Conservation (phyloP, 805 yeast genomes). For the Tetrapisispora nanseiensis region DNA sequence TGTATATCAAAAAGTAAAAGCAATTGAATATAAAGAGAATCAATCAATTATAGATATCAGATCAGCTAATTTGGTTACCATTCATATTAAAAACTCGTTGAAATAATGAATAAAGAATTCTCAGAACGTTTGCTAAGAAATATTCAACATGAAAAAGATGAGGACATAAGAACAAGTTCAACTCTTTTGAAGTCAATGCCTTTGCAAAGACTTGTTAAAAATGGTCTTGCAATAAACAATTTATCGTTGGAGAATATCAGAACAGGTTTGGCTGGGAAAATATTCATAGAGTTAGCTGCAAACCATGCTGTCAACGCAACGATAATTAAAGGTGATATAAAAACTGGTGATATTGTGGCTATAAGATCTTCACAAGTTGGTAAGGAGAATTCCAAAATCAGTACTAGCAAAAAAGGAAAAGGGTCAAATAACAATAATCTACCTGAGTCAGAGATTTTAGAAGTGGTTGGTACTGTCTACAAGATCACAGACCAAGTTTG, state of each 20-base stretch:
- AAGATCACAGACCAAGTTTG: slow-evolving; percentile 41
- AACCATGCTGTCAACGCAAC: slow-evolving; percentile 30
- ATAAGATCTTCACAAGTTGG: slow-evolving; percentile 31
- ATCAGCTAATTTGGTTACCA: too few species aligned
- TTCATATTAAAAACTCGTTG: background rate
- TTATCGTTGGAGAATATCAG: slow-evolving; percentile 49
- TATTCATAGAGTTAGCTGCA: slow-evolving; percentile 53
- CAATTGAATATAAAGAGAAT: too few species aligned
- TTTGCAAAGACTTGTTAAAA: slow-evolving; percentile 53
- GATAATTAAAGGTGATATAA: slow-evolving; percentile 42
- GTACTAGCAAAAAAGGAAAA: slow-evolving; percentile 6
- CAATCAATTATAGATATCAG: background rate
- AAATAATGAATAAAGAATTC: slow-evolving; percentile 25
- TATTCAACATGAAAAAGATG: slow-evolving; percentile 39
- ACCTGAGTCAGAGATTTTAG: slow-evolving; percentile 16
- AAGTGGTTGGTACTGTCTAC: slow-evolving; percentile 57
- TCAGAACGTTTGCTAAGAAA: slow-evolving; percentile 33
- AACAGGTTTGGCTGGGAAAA: slow-evolving; percentile 68
- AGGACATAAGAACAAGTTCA: slow-evolving; percentile 42
- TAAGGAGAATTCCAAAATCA: slow-evolving; percentile 22
- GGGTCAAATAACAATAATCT: slow-evolving; percentile 16
- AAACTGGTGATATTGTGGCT: slow-evolving; percentile 70
- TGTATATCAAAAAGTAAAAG: too few species aligned
- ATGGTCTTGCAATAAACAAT: slow-evolving; percentile 71
- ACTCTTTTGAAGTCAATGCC: slow-evolving; percentile 38